Evolutionary conservation across 257 asterid genomes (phyloP), one percentile per base, ranked within the genome.

Genomic region (Haberlea rhodopensis): DNA sequence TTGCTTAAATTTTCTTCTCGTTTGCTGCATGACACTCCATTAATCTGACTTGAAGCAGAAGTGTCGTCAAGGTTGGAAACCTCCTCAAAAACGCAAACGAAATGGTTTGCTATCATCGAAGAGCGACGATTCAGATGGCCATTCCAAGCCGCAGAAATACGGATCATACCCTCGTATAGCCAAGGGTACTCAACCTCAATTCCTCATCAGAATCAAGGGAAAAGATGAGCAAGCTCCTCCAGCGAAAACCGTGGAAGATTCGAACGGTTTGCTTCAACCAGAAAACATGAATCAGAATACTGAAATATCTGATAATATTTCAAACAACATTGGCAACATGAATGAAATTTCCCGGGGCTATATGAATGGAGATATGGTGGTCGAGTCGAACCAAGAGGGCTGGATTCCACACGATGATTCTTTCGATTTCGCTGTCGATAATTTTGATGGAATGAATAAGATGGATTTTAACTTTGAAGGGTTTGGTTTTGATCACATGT

Each of bases 41-140:
- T n/a, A n/a, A n/a, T 16, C 6, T 16, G 1, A 26, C 20, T 70
- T 70, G 57, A 1, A 56, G 52, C 71, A 75, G 79, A 75, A 70
- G 66, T 69, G 79, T 23, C 79, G 79, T 0, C 21, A 40, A 19
- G 79, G 79, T 19, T 70, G 65, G 72, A 64, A 58, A 24, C 68
- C 68, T 15, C 28, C 71, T 3, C 65, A 25, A 2, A 32, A 21
- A n/a, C 5, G 19, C 48, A 57, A 63, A 22, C 61, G 52, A n/a
- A 23, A 65, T 15, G 59, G 68, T 40, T 6, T 37, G 5, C 62
- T 23, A 62, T 20, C 43, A 2, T 34, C 70, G n/a, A 54, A 43
- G 8, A 15, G 51, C 51, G 5, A 5, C 8, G 8, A 5, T 13
- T 28, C 72, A 22, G 26, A 16, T 20, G 27, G 6, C 18, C 58